phyloP scores from a whole-genome alignment of 108 stramenopile species.

The Aurantiochytrium sp. region DNA sequence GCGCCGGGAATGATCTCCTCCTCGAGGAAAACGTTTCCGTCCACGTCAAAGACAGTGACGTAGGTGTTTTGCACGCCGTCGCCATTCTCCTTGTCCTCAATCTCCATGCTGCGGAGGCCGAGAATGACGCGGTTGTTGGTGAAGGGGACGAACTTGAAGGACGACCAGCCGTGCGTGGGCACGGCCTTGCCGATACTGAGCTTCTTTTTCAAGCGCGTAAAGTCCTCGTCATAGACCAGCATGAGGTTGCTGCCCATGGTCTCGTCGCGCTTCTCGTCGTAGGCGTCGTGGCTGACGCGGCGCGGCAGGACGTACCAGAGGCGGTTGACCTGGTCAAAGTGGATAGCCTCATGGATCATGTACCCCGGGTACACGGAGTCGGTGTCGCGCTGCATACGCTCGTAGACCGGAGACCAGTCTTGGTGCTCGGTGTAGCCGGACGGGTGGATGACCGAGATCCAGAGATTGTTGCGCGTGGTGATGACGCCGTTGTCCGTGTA shows the following conservation, averaged over 20 bases:
- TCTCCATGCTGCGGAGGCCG: slow-evolving; percentile 55
- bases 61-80: slow-evolving; percentile 39
- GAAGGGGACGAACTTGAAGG: slow-evolving; percentile 53
- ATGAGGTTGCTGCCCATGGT: slow-evolving; percentile 50
- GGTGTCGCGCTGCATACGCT: slow-evolving; percentile 32
- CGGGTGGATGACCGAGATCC: slow-evolving; percentile 39
- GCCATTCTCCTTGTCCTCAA: slow-evolving; percentile 28
- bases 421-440: neutral
- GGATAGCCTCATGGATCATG: slow-evolving; percentile 53
- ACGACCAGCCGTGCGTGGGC: slow-evolving; percentile 51
- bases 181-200: slow-evolving; percentile 35
- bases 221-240: slow-evolving; percentile 39
- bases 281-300: slow-evolving; percentile 44
- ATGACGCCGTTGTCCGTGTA: slow-evolving; percentile 41
- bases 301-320: slow-evolving; percentile 52
- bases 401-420: slow-evolving; percentile 45
- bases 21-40: slow-evolving; percentile 50
- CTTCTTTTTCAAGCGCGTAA: neutral
- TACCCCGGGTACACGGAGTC: slow-evolving; percentile 43
- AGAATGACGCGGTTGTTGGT: slow-evolving; percentile 44
- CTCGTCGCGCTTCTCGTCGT: slow-evolving; percentile 51
- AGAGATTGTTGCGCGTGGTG: slow-evolving; percentile 49
- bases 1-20: slow-evolving; percentile 47
- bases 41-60: slow-evolving; percentile 48
- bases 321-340: slow-evolving; percentile 17